Conservation (phyloP, 805 yeast species). For the Barnettozyma sp. region DNA sequence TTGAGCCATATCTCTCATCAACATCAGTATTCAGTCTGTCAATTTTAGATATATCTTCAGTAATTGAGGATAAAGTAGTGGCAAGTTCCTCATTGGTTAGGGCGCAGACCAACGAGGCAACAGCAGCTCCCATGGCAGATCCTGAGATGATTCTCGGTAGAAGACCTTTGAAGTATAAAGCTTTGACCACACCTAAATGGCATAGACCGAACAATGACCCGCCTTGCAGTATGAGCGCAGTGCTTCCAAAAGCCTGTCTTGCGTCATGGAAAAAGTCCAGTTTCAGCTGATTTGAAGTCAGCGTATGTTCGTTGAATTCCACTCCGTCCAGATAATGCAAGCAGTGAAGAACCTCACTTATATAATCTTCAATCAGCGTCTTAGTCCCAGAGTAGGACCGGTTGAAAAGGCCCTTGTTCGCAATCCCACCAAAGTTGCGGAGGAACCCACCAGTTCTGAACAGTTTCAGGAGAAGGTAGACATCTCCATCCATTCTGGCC, state of each 20-base stretch:
- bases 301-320: slow-evolving; percentile 25
- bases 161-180: slow-evolving; percentile 64
- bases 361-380: slow-evolving; percentile 78
- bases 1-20: slow-evolving; percentile 55
- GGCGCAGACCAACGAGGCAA: slow-evolving; percentile 80
- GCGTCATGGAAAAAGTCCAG: slow-evolving; percentile 80
- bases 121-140: slow-evolving; percentile 89
- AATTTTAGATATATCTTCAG: slow-evolving; percentile 34
- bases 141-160: slow-evolving; percentile 87
- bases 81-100: slow-evolving; percentile 58
- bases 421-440: slow-evolving; percentile 87
- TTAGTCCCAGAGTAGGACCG: slow-evolving; percentile 87
- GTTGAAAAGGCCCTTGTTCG: slow-evolving; percentile 70
- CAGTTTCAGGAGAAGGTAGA: slow-evolving; percentile 51
- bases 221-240: slow-evolving; percentile 89
- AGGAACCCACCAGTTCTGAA: slow-evolving; percentile 73
- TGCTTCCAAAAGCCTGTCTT: slow-evolving; percentile 79
- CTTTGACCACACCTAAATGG: slow-evolving; percentile 87
- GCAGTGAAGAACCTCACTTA: slow-evolving; percentile 65
- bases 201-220: slow-evolving; percentile 93
- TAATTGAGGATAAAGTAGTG: slow-evolving; percentile 33
- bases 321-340: slow-evolving; percentile 48
- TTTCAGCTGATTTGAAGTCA: slow-evolving; percentile 42
- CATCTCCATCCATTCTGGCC: slow-evolving; percentile 53
- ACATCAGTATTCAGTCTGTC: slow-evolving; percentile 45